Evolutionary conservation across 2,329 filamentous ascomycete species (phyloP).

Genomic region (Monosporascus sp.): DNA sequence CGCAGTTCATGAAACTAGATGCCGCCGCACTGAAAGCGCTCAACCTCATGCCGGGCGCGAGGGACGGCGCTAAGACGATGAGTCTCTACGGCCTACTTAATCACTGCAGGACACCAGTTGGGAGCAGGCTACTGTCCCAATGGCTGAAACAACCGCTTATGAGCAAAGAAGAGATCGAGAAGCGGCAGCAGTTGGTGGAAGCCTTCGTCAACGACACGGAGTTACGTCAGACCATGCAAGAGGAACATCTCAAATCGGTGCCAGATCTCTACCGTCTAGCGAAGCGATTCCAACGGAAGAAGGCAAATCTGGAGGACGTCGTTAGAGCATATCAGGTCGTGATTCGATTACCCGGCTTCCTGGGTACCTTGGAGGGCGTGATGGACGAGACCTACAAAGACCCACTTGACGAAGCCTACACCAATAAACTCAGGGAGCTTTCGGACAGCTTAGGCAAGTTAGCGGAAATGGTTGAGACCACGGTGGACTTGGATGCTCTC

Average conservation of each 20-base stretch:
- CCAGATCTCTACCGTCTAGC: constrained; percentile 90
- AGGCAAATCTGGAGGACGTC: constrained; percentile 90
- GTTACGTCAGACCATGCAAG: constrained; percentile 90
- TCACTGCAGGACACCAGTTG: constrained; percentile 94
- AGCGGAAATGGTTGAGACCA: constrained; percentile 98
- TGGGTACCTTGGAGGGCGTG: constrained; percentile 81
- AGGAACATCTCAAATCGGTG: constrained; percentile 87
- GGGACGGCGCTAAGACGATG: constrained; percentile 96
- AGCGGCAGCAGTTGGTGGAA: constrained; percentile 88
- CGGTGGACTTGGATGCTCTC: constrained; percentile 88
- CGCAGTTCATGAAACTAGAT: constrained; percentile 98
- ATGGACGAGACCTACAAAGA: constrained; percentile 94
- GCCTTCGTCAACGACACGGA: constrained; percentile 92
- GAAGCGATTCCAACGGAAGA: constrained; percentile 89
- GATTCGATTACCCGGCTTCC: constrained; percentile 84
- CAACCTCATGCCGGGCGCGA: constrained; percentile 92
- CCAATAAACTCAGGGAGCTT: constrained; percentile 70
- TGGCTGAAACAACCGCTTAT: constrained; percentile 98
- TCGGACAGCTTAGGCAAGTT: constrained; percentile 77
- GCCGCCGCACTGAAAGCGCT: constrained; percentile 88
- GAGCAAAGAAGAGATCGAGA: constrained; percentile 82
- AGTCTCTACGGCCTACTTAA: constrained; percentile 91
- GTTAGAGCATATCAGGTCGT: constrained; percentile 92
- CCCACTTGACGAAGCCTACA: constrained; percentile 82
- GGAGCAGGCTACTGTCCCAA: constrained; percentile 82